Base-by-base conservation (phyloP, 2,329 filamentous ascomycete species). In the Microdochium bolleyi region DNA sequence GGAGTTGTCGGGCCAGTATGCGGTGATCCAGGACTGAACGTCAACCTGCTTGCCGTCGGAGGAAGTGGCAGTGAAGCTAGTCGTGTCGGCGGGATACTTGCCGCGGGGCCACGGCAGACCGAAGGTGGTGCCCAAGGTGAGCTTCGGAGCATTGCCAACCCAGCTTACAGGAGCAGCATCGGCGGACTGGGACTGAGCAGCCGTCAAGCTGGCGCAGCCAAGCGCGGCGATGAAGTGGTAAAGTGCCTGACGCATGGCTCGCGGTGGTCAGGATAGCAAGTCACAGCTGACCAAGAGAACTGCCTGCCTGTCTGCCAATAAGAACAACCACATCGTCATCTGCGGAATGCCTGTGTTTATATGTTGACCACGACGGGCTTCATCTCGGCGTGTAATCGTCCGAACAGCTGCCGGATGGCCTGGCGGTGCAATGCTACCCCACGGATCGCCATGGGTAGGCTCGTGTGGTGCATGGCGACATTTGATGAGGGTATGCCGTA, bases 1-100 rank as follows among this genome's bases (percentile, higher is more conserved):
- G 0, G 80, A 82, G 24, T 76, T 78, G 63, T 84, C 81, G 1
- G 74, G 71, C 81, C 80, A 84, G 61, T 78, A 80, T 0, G 75
- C 79, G 1, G 76, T 83, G 2, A 73, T 67, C 80, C 80, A 83
- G 0, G 79, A 79, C 55, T 83, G 74, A 7, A 79, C 32, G 53
- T 62, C 56, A 62, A 71, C 27, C 56, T 60, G 50, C 22, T 58
- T 54, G n/a, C 56, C 60, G 0, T 58, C 59, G 4, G 60, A 62
- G 21, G 57, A 56, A 1, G 58, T 57, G 24, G 68, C 62, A 8
- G 62, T 62, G 55, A 75, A 73, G 5, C 59, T 58, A 16, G 70
- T 73, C n/a, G 61, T 57, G 13, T 71, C 64, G 2, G 67, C 60
- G 8, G 55, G 62, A 55, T 70, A 65, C 48, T 70, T 70, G 3